Evolutionary conservation across 2,329 filamentous ascomycete species (phyloP), one percentile per base, ranked within the genome.

Genomic region (Pseudogymnoascus sp.): DNA sequence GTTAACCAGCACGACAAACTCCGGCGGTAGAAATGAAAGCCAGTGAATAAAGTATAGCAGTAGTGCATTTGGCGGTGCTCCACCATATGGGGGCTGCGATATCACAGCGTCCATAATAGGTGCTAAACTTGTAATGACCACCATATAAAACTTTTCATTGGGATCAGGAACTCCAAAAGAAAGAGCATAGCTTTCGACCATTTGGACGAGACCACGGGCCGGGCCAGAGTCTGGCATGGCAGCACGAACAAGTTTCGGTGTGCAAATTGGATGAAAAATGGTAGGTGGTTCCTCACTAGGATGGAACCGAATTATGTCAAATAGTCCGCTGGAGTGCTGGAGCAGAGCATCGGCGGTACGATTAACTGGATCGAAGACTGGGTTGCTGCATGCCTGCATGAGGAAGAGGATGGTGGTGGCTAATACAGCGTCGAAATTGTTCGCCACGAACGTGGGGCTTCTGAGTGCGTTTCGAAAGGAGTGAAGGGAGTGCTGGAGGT

Each of bases 371-470:
- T 58, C 35, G 25, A 41, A 58, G 9, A 41, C 12, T 58, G 35
- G 35, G 30, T 58, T 37, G 5, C 20, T 37, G 33, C 33, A 28
- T 22, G 47, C 47, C 47, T 53, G 47, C 25, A 66, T 65, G 36
- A 61, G 59, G 14, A 66, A 59, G 12, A 66, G 38, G 15, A 66
- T 63, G 3, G 64, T 64, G 5, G 65, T 63, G 11, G 63, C 62
- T n/a, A 66, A 20, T 6, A 66, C 53, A 5, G 65, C 64, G 15
- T 66, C 61, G 22, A 61, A 62, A 11, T 63, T 64, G 3, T 60
- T 43, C 5, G 36, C 39, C 36, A 60, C 37, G 18, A 53, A 53
- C 6, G 57, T 57, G 8, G 43, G 47, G n/a, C 47, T 53, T 9
- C 47, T 60, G 18, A 65, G 60, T n/a, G 43, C 57, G 3, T 59